Base-by-base conservation (phyloP, 192 early-diverging fungal species). In the Rhizophlyctis rosea region DNA sequence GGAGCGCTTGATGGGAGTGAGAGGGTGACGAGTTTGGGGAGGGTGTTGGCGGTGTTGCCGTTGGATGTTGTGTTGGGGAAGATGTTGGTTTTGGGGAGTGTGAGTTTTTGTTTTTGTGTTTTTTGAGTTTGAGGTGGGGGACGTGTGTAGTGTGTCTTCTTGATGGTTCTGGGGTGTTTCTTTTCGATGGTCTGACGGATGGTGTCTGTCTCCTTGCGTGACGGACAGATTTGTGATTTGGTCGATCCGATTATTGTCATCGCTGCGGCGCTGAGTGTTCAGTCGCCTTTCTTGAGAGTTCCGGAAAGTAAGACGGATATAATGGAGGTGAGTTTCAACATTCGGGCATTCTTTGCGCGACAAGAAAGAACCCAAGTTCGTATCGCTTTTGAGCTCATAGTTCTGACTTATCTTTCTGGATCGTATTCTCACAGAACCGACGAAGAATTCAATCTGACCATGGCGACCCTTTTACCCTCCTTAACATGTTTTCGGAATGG, bases 11-110 rank as follows among this genome's bases (percentile, higher is more conserved):
- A 77, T 34, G 21, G 14, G 4, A 23, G 64, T 11, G 70, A 71
- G 47, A 34, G 69, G 25, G 60, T 86, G 2, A 86, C 86, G 5
- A 28, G 72, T 4, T 51, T 88, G 4, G 86, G 86, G 7, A 53
- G 49, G 29, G 69, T 88, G 1, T 65, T 88, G 7, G 63, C 86
- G 11, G 53, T 76, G 16, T 47, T 88, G 51, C 86, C 86, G 24
- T 72, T 88, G 29, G 86, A 88, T 69, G 70, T 81, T 1, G 73
- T 83, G 0, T 65, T 88, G 59, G 86, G 84, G 11, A 88, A 88
- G 33, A 88, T 88, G 86, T 49, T 88, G 3, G 73, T 88, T 14
- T 62, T 87, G 61, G 84, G 73, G 1, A 68, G 73, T 57, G 59
- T 81, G 59, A 39, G 29, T 32, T 11, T 29, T 11, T 64, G 60